Percentiles rank a stretch among this genome's conserved stretches.
phyloP scores from a whole-genome alignment of 768 basidiomycete species.

The Lentinula guzmanii region DNA sequence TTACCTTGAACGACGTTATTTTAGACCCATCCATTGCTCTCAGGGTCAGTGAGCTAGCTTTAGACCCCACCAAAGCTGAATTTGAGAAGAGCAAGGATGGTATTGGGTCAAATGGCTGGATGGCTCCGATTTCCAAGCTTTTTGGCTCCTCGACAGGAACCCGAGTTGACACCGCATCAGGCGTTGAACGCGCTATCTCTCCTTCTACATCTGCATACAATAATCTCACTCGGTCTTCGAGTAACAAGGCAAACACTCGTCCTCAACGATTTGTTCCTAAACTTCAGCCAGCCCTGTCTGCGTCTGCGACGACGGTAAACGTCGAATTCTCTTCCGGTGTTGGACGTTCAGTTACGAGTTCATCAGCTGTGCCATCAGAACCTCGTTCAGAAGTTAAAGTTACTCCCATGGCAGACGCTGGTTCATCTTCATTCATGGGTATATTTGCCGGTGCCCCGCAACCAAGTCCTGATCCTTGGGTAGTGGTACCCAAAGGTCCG shows the following conservation, averaged over 20 bases:
- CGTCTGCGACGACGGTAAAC: constrained; percentile 89
- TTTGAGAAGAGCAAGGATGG: constrained; percentile 30
- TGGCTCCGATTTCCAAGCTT: constrained; percentile 79
- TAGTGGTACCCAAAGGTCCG: constrained; percentile 48
- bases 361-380: constrained; percentile 17
- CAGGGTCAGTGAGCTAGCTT: constrained; percentile 63
- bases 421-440: constrained; percentile 46
- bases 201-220: background rate
- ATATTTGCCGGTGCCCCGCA: constrained; percentile 90
- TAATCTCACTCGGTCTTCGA: constrained; percentile 16
- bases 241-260: constrained; percentile 17
- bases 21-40: constrained; percentile 77
- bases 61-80: constrained; percentile 53
- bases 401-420: background rate
- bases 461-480: constrained; percentile 59
- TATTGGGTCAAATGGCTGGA: constrained; percentile 55
- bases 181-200: constrained; percentile 8
- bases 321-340: constrained; percentile 84
- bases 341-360: constrained; percentile 47
- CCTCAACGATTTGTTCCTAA: constrained; percentile 63
- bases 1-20: constrained; percentile 82
- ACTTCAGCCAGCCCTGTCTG: constrained; percentile 75
- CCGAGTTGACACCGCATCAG: constrained; percentile 15
- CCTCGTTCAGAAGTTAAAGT: background rate
- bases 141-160: constrained; percentile 35